Conservation (phyloP, 139 green algal genomes). For the Tetradesmus lagerheimii region DNA sequence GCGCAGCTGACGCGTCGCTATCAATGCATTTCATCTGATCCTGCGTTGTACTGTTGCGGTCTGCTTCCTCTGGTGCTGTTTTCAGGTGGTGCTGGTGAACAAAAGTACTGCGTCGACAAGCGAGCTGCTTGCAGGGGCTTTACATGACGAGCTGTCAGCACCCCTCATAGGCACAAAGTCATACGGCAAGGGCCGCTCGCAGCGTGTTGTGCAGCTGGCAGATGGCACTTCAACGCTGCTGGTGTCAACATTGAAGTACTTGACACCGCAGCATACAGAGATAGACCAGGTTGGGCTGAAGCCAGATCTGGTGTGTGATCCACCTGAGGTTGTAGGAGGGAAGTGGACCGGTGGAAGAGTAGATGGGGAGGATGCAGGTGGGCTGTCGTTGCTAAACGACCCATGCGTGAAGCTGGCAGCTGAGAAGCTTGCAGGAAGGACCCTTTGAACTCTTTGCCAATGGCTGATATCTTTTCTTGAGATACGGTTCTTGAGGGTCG, state of each 20-base stretch:
- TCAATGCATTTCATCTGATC: not conserved
- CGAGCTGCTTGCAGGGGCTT: conserved; percentile 90
- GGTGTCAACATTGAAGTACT: conserved; percentile 69
- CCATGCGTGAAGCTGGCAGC: conserved; percentile 45
- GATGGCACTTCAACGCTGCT: conserved; percentile 84
- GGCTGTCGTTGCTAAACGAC: conserved; percentile 16
- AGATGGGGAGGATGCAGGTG: not conserved
- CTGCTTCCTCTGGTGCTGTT: not conserved
- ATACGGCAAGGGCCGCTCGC: conserved; percentile 88
- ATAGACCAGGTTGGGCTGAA: conserved; percentile 52
- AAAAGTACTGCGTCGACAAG: conserved; percentile 75
- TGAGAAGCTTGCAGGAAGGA: conserved; percentile 6
- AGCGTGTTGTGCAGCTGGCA: conserved; percentile 61
- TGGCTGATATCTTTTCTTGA: too few relatives aligned
- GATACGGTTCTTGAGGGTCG: too few relatives aligned
- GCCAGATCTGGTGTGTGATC: conserved; percentile 51
- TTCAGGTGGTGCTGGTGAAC: conserved; percentile 84
- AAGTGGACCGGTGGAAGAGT: not conserved
- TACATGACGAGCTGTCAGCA: conserved; percentile 80
- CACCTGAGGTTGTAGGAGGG: conserved; percentile 14
- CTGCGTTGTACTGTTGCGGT: not conserved
- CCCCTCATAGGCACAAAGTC: conserved; percentile 79
- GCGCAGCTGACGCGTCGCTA: not conserved
- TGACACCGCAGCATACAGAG: conserved; percentile 41
- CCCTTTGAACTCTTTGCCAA: not conserved